Base-by-base conservation (phyloP, 441 rosid species). In the Syzygium syzygioides region DNA sequence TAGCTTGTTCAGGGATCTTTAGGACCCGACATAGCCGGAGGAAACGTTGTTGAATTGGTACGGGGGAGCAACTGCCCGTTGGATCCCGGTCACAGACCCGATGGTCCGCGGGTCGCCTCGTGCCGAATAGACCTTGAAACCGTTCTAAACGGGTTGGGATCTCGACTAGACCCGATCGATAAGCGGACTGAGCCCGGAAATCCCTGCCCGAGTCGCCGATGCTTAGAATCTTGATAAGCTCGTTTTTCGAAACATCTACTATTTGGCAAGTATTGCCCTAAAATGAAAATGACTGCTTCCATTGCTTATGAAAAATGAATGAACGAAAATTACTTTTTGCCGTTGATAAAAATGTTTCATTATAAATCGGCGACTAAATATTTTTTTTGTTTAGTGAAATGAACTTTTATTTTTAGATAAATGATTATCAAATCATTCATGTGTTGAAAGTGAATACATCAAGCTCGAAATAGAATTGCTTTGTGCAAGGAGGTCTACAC, bases 311-410 rank as follows among this genome's bases (percentile, higher is more conserved):
- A 66, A 0, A 66, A 9, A 66, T 32, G 13, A 32, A 18, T 2
- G 6, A 32, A 62, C 0, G 2, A n/a, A n/a, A 1, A 3, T 7
- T 66, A 8, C 18, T 30, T 60, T 30, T 64, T 7, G 11, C 5
- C 11, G 0, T 7, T 4, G 2, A 15, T 0, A 0, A 17, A 15
- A 15, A 3, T 15, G 17, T 15, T 7, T 4, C 32, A 9, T 32
- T 7, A 32, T 66, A 1, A 20, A 17, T 18, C 18, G 13, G 32
- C 0, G 41, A 32, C 0, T 17, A 66, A 66, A 30, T 30, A 15
- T 32, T n/a, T 30, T 30, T 30, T 17, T 20, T 17, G 17, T 8
- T 7, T 0, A 30, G 14, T 4, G 37, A 64, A 3, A 4, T 10
- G 37, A 66, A 66, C 1, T 30, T 7, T 56, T 1, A 66, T 30